Conservation (phyloP, 2,329 filamentous ascomycete species). For the Neurospora sp. region DNA sequence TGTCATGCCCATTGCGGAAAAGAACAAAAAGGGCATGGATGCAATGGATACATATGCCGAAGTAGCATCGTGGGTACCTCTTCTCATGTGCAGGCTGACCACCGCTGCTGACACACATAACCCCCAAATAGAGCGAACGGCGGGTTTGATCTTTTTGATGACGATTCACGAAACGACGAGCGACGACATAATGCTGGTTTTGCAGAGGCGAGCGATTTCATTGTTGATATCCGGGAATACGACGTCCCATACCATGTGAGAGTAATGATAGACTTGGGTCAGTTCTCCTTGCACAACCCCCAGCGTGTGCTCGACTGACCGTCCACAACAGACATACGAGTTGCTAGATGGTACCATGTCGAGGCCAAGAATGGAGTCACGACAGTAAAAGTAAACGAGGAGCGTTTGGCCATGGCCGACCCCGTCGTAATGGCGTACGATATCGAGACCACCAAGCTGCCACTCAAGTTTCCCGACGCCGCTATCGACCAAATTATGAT, state of each 20-base stretch:
- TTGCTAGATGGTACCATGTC: conserved; percentile 94
- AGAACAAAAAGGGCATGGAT: conserved; percentile 92
- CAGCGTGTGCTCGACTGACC: conserved; percentile 14
- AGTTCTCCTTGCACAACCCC: conserved; percentile 11
- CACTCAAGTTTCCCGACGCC: conserved; percentile 92
- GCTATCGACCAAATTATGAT: conserved; percentile 98
- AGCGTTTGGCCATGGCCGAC: conserved; percentile 80
- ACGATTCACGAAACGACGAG: conserved; percentile 70
- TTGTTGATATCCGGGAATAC: conserved; percentile 98
- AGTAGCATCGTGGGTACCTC: conserved; percentile 63
- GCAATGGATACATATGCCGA: conserved; percentile 98
- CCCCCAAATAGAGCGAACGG: conserved; percentile 50
- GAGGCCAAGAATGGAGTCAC: conserved; percentile 87
- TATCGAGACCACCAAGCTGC: conserved; percentile 94
- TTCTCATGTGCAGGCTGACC: conserved; percentile 10
- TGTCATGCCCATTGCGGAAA: conserved; percentile 85
- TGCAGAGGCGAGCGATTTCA: conserved; percentile 88
- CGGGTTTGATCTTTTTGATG: conserved; percentile 91
- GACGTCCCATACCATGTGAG: conserved; percentile 98
- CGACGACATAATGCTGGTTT: conserved; percentile 65
- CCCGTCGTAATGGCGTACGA: conserved; percentile 98
- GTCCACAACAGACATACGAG: conserved; percentile 63
- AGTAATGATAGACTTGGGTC: conserved; percentile 91
- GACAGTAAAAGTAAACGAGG: conserved; percentile 74
- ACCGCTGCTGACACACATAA: conserved; percentile 5